Percentiles rank a stretch among this genome's conserved stretches.
These are phyloP conservation scores for Picocystis sp. DNA, from an alignment of 163 green algal species.

Conservation along the genomic window DNA sequence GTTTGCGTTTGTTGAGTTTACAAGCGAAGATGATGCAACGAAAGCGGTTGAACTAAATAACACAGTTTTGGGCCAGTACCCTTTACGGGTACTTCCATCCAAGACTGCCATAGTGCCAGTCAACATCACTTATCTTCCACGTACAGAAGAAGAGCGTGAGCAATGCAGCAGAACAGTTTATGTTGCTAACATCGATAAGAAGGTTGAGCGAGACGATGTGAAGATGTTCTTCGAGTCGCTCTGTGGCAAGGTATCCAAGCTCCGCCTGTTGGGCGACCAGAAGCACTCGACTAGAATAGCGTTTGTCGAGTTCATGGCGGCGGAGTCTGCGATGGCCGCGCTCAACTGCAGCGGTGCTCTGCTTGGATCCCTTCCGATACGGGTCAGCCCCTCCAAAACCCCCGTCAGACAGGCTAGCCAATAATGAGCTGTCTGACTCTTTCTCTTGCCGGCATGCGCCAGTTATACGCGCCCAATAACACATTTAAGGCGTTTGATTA, in stretches of 20 bases:
- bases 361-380: slow-evolving; percentile 58
- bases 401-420: slow-evolving; percentile 32
- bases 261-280: slow-evolving; percentile 72
- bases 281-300: slow-evolving; percentile 75
- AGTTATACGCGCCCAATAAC: too few species aligned
- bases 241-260: slow-evolving; percentile 62
- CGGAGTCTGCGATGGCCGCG: slow-evolving; percentile 52
- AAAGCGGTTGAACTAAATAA: slow-evolving; percentile 55
- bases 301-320: slow-evolving; percentile 78
- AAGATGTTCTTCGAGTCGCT: slow-evolving; percentile 70
- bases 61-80: slow-evolving; percentile 44
- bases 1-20: slow-evolving; percentile 95
- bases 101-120: slow-evolving; percentile 95
- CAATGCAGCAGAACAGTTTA: slow-evolving; percentile 46
- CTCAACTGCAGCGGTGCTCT: slow-evolving; percentile 78
- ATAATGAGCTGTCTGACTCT: too few species aligned
- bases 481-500: too few species aligned
- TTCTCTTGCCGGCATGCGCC: too few species aligned
- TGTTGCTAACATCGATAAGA: slow-evolving; percentile 64
- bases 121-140: slow-evolving; percentile 76
- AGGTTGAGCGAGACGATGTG: slow-evolving; percentile 58
- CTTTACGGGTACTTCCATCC: slow-evolving; percentile 64
- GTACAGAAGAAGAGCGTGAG: slow-evolving; percentile 49
- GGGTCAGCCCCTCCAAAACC: slow-evolving; percentile 68
- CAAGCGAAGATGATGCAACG: slow-evolving; percentile 31